A percentile compares a stretch with the other conserved stretches of the same genome.
Evolutionary conservation across 495 filamentous ascomycete species (phyloP).

Genomic region (Xylaria venustula): DNA sequence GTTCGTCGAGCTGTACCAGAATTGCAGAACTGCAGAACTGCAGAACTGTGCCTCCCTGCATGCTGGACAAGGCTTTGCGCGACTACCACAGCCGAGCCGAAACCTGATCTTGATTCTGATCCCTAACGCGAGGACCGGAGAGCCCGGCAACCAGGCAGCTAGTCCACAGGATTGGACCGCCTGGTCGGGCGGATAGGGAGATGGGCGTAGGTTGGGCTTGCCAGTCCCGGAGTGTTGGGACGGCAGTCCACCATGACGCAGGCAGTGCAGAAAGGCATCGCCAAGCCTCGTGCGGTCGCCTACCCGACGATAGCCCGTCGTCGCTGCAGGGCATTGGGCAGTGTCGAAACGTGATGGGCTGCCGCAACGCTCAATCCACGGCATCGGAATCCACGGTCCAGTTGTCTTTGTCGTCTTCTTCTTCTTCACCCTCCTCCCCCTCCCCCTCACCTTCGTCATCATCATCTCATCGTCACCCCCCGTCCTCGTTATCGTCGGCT

Average conservation of each 20-base stretch:
- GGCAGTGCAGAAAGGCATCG: conserved; percentile 22
- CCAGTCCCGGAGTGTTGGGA: conserved; percentile 17
- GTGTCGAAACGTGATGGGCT: conserved; percentile 11
- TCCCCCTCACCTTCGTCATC: neutral
- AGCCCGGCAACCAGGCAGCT: conserved; percentile 4
- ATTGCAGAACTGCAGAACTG: too few species aligned
- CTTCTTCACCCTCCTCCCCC: too few species aligned
- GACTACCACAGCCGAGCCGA: conserved; percentile 8
- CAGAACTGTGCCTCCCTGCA: conserved; percentile 7
- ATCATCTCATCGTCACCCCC: neutral
- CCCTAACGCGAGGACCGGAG: neutral
- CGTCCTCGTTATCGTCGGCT: neutral
- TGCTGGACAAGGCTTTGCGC: conserved; percentile 7
- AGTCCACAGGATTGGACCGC: conserved; percentile 15
- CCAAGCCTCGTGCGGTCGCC: conserved; percentile 18
- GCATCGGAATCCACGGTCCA: conserved; percentile 1
- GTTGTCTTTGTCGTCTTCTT: neutral
- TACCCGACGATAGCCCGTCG: conserved; percentile 14
- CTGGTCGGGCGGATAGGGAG: conserved; percentile 21
- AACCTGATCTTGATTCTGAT: conserved; percentile 1
- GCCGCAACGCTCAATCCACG: conserved; percentile 15
- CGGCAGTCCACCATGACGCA: conserved; percentile 31
- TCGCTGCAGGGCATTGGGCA: conserved; percentile 13
- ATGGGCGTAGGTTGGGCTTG: conserved; percentile 8
- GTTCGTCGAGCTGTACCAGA: conserved; percentile 7